Evolutionary conservation across 31 red algal genomes (phyloP), one percentile per base, ranked within the genome.

Genomic region (Bonnemaisonia californica): DNA sequence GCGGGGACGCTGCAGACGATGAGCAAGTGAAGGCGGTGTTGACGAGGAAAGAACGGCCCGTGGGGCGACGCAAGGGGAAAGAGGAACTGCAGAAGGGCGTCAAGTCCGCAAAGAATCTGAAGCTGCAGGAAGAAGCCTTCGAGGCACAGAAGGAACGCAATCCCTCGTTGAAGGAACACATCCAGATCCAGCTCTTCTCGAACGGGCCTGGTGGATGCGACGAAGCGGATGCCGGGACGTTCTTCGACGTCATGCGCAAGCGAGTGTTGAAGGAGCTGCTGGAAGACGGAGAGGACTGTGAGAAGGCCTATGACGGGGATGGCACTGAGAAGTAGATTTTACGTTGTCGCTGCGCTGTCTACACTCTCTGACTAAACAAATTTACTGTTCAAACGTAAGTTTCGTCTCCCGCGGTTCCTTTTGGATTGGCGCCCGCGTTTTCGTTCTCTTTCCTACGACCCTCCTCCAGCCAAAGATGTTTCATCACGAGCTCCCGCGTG

Each of bases 131-230:
- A 23, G 61, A 66, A 23, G 61, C 26, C 11, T 11, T 66, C 61
- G 61, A 13, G 12, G 61, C 61, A 23, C 61, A 66, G 61, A 66
- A 66, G 61, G 61, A 13, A 28, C 61, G 61, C 29, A 66, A 66
- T 28, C 12, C 11, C n/a, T 23, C 26, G 26, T 28, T 66, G 26
- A 13, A 66, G 26, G 61, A 66, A 11, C 61, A 66, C 18, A 23
- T 12, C 12, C 19, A 28, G 26, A 23, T 11, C 12, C 12, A 66
- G 61, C 12, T 28, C 11, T 66, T 66, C 61, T 66, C 61, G 26
- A 13, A 66, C 61, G 12, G n/a, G 26, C 61, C 61, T 66, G 61
- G 18, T 11, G 61, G 61, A 66, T 66, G 61, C 61, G 18, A 66
- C 26, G 18, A 66, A 28, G 26, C 12, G 18, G 61, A 66, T 28